These are phyloP conservation scores for Xylariaceae sp. DNA, from an alignment of 2,329 filamentous ascomycete genomes.

Conservation along the genomic window DNA sequence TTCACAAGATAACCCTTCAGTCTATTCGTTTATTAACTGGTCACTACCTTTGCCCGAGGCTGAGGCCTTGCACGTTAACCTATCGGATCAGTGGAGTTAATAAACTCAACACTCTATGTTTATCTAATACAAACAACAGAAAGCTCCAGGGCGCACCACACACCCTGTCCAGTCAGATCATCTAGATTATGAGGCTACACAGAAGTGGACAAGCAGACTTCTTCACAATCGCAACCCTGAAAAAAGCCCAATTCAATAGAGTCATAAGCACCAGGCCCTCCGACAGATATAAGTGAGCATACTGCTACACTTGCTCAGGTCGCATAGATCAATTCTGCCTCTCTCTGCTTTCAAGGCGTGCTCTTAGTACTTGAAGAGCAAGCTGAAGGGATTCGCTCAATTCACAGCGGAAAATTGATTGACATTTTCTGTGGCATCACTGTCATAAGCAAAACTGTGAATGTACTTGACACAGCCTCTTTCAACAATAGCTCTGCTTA, in stretches of 20 bases:
- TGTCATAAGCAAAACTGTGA: not conserved
- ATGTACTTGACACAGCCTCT: not conserved
- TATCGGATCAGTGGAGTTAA: not conserved
- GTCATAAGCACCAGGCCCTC: too few relatives aligned
- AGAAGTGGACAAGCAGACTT: constrained; percentile 3
- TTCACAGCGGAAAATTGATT: too few relatives aligned
- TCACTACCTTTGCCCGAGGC: too few relatives aligned
- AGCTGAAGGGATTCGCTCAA: not conserved
- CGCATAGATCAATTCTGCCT: not conserved
- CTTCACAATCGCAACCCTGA: not conserved
- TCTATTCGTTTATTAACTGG: too few relatives aligned
- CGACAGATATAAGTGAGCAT: constrained; percentile 1
- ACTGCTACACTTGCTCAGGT: not conserved
- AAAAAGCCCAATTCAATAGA: not conserved
- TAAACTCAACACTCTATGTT: not conserved
- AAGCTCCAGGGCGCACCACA: not conserved
- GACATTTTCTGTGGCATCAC: not conserved
- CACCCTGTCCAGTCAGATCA: constrained; percentile 9
- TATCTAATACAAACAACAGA: not conserved
- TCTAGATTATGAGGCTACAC: not conserved
- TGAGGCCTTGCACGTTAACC: too few relatives aligned
- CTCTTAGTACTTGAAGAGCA: too few relatives aligned
- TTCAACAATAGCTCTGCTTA: not conserved
- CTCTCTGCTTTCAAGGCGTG: too few relatives aligned
- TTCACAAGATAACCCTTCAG: too few relatives aligned